These are phyloP conservation scores for Amaranthus tricolor DNA, from an alignment of 179 eudicot species.

Conservation along the genomic window DNA sequence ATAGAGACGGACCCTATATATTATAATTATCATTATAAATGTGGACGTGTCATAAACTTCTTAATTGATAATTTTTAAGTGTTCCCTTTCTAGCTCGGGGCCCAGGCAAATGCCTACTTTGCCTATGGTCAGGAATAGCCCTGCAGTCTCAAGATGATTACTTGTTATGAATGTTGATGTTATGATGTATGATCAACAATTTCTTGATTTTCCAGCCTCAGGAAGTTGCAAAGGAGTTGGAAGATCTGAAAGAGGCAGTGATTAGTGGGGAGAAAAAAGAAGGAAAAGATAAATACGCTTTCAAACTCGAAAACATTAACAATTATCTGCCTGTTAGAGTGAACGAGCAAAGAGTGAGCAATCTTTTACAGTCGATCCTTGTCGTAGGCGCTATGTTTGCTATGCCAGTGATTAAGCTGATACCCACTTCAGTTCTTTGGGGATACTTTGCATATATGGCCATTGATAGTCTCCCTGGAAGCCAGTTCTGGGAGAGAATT, in stretches of 20 bases:
- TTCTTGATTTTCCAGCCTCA: constrained; percentile 33
- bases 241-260: constrained; percentile 56
- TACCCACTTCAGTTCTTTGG: constrained; percentile 84
- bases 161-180: background rate
- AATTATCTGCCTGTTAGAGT: constrained; percentile 67
- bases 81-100: no score
- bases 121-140: no score
- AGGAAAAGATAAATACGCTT: constrained; percentile 30
- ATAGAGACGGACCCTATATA: no score
- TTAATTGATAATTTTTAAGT: background rate
- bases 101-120: no score
- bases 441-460: constrained; percentile 90
- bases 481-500: constrained; percentile 75
- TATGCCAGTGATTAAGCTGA: constrained; percentile 63
- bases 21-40: no score
- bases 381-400: constrained; percentile 58
- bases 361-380: constrained; percentile 63
- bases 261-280: constrained; percentile 41
- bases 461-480: constrained; percentile 79
- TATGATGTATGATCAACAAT: background rate
- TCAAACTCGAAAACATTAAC: constrained; percentile 59
- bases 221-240: constrained; percentile 49
- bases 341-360: constrained; percentile 80
- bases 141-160: no score
- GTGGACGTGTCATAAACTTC: background rate